phyloP scores from a whole-genome alignment of 2,329 filamentous ascomycete species.

The Cercospora citrullina region DNA sequence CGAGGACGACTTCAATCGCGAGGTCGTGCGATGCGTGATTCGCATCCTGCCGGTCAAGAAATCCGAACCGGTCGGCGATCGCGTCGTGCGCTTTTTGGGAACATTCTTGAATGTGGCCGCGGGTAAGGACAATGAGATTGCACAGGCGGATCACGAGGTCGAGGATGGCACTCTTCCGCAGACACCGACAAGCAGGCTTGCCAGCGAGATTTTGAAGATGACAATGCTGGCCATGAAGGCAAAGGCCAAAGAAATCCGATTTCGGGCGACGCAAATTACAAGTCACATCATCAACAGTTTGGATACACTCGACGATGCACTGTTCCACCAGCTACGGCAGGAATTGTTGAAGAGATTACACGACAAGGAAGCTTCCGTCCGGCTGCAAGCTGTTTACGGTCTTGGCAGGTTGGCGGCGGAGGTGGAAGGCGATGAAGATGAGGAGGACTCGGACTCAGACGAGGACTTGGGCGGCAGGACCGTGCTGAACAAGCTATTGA shows the following conservation, averaged over 20 bases:
- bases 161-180: conserved; percentile 65
- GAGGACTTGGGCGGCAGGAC: conserved; percentile 64
- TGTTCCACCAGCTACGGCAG: conserved; percentile 79
- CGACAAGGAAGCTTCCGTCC: conserved; percentile 91
- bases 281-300: conserved; percentile 91
- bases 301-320: conserved; percentile 85
- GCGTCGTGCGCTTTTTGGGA: conserved; percentile 81
- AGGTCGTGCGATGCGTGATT: conserved; percentile 79
- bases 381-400: conserved; percentile 87
- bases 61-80: conserved; percentile 83
- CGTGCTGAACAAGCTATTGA: conserved; percentile 77
- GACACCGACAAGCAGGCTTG: conserved; percentile 80
- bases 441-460: conserved; percentile 68
- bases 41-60: conserved; percentile 87
- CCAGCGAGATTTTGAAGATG: conserved; percentile 69
- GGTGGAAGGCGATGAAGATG: conserved; percentile 64
- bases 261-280: conserved; percentile 83
- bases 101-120: conserved; percentile 73
- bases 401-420: conserved; percentile 77
- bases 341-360: conserved; percentile 81
- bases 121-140: conserved; percentile 54
- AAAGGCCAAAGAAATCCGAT: conserved; percentile 92
- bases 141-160: conserved; percentile 58
- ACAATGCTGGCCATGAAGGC: conserved; percentile 74
- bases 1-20: conserved; percentile 82